phyloP scores from a whole-genome alignment of 2,329 filamentous ascomycete species.

The Aureobasidium sp. region DNA sequence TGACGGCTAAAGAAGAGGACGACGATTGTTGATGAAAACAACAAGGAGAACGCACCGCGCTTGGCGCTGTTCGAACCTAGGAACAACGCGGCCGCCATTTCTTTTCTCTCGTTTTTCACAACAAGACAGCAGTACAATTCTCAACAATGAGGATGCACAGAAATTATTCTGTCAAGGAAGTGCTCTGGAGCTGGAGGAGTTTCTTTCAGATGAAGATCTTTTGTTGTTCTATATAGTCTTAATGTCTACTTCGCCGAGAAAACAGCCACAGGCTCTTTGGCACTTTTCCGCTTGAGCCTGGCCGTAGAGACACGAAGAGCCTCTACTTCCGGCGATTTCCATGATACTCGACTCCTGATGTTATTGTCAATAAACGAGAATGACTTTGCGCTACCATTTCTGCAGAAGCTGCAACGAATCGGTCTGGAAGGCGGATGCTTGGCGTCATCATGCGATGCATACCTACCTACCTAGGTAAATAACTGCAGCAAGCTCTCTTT shows the following conservation, averaged over 20 bases:
- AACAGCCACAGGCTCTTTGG: background rate
- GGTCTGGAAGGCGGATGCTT: background rate
- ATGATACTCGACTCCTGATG: background rate
- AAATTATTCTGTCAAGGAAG: background rate
- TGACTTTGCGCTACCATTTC: background rate
- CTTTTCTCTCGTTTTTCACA: background rate
- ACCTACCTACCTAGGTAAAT: background rate
- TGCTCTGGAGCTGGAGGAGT: background rate
- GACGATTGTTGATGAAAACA: background rate
- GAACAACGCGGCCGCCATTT: background rate
- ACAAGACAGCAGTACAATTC: background rate
- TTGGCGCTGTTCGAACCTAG: background rate
- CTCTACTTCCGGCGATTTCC: too few relatives aligned
- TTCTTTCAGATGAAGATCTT: background rate
- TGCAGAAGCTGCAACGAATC: background rate
- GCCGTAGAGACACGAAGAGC: background rate
- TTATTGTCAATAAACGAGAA: background rate
- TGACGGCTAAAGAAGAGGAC: background rate
- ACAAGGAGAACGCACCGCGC: background rate
- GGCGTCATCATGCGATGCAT: conserved; percentile 1
- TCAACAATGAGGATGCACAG: background rate
- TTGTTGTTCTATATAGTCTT: background rate
- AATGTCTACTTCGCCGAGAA: background rate
- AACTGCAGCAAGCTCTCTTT: too few relatives aligned
- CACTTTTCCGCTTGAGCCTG: background rate